A percentile compares a stretch with the other conserved stretches of the same genome.
Evolutionary conservation across 106 monocot species (phyloP).

Genomic region (Cymbidium sinense): DNA sequence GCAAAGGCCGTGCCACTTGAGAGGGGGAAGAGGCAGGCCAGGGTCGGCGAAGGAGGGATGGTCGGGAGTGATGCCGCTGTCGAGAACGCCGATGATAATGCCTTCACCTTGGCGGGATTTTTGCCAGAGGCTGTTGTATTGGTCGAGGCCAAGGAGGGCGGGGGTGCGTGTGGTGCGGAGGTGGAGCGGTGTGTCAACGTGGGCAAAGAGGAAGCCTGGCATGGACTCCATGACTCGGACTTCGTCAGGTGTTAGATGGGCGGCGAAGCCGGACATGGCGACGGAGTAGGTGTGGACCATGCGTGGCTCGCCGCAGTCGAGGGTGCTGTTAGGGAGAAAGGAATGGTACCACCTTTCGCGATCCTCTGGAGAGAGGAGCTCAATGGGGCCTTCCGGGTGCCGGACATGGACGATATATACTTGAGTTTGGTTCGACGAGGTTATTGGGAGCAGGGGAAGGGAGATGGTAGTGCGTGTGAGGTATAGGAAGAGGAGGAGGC

Average conservation of each 20-base stretch:
- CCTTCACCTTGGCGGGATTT: conserved; percentile 26
- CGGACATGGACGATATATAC: conserved; percentile 5
- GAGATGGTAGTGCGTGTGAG: neutral
- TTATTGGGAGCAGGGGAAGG: neutral
- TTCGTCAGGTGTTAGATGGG: conserved; percentile 13
- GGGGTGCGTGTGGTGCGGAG: conserved; percentile 25
- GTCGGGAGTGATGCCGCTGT: conserved; percentile 25
- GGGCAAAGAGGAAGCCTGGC: conserved; percentile 8
- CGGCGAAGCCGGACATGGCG: conserved; percentile 20
- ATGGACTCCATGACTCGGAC: neutral
- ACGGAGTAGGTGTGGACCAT: conserved; percentile 12
- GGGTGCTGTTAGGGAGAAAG: neutral
- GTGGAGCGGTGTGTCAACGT: neutral
- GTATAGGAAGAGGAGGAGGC: neutral
- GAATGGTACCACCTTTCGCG: conserved; percentile 10
- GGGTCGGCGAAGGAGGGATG: conserved; percentile 45
- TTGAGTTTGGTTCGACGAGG: neutral
- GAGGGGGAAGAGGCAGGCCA: conserved; percentile 24
- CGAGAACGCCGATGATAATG: conserved; percentile 44
- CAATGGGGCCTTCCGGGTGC: neutral
- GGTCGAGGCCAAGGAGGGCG: conserved; percentile 1
- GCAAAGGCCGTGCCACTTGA: conserved; percentile 38
- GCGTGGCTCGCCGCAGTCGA: neutral
- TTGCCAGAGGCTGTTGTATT: conserved; percentile 11
- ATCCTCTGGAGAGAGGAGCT: neutral